Evolutionary conservation across 495 filamentous ascomycete species (phyloP), one percentile per base, ranked within the genome.

Genomic region (Zalerion maritima): DNA sequence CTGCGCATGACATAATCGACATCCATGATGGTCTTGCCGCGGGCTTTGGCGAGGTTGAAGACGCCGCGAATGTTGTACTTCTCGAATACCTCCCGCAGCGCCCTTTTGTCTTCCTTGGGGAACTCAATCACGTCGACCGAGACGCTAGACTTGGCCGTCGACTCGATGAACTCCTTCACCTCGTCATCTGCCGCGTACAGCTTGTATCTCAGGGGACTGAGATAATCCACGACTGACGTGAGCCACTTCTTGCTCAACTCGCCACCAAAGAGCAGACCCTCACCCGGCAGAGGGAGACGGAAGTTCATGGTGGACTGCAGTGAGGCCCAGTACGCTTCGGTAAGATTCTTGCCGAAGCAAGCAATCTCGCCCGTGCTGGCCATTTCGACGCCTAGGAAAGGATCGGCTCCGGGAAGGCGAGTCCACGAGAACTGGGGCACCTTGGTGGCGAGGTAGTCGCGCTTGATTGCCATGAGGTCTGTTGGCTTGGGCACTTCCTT

Each of bases 271-370:
- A 97, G 72, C 35, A 97, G 70, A 53, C 89, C 89, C 59, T 92
- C 81, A 41, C 89, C 89, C 15, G 82, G 78, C 52, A 87, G 74
- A 10, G 89, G 89, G 32, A 94, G 64, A 34, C 84, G 79, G 77
- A 97, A 97, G 72, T 94, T 97, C 89, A 96, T 97, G 38, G 83
- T 89, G 14, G 84, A 86, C 60, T 97, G 89, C 33, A 94, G 62
- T 8, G 86, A 86, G 4, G 84, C 65, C 89, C 89, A 96, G 69
- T 97, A 97, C 18, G 89, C 91, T 55, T 97, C 89, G 28, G 94
- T 67, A 9, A 97, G 69, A 43, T 94, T 66, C 60, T 84, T 92
- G 37, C 89, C 89, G 60, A 97, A 97, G 59, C 89, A 96, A 25
- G 89, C 89, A 61, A 97, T 87, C 61, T 97, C 89, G 50, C 89